Base-by-base conservation (phyloP, 352 stramenopile species). In the Globisporangium canariense region DNA sequence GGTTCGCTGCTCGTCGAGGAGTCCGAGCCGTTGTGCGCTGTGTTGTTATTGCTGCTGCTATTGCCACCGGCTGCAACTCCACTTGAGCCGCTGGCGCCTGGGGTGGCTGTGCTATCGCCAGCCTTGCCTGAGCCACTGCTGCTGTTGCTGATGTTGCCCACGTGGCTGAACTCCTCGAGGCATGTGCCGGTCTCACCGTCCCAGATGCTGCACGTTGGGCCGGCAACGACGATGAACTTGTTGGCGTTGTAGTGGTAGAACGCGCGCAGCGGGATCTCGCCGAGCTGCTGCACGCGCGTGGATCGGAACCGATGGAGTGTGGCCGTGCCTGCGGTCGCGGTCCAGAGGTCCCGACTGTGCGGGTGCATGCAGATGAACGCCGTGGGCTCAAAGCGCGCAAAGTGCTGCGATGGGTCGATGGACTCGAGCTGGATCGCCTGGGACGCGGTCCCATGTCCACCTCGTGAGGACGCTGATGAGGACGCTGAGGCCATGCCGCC, bases 201-300 rank as follows among this genome's bases (percentile, higher is more conserved):
- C 83, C 83, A 93, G 60, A 93, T 70, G 54, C 80, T 90, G 57
- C 83, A 90, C 28, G 85, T 62, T 0, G 81, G 77, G 1, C 80
- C 80, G 4, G 72, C 72, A 2, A 93, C 71, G 4, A 90, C 81
- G 7, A 90, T 59, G 47, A 93, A 93, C 36, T 80, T 74, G 55
- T 93, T 91, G 4, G 75, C 77, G 1, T 68, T 78, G 59, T 89
- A 87, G 60, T 89, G 75, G 38, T 89, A 93, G 60, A 93, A 93
- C 0, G 81, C 81, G 25, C 75, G 73, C 2, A 93, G 54, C 2
- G 84, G 84, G 28, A 93, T 82, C 43, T 90, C 84, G 25, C 90
- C 81, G 43, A 85, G 79, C 40, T 88, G 79, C 60, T 93, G 81
- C 1, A 85, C 79, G 4, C 81, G 83, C 8, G 69, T 70, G 43